A percentile compares a stretch with the other conserved stretches of the same genome.
Conservation (phyloP, 129 eudicot genomes). For the Centella asiatica region DNA sequence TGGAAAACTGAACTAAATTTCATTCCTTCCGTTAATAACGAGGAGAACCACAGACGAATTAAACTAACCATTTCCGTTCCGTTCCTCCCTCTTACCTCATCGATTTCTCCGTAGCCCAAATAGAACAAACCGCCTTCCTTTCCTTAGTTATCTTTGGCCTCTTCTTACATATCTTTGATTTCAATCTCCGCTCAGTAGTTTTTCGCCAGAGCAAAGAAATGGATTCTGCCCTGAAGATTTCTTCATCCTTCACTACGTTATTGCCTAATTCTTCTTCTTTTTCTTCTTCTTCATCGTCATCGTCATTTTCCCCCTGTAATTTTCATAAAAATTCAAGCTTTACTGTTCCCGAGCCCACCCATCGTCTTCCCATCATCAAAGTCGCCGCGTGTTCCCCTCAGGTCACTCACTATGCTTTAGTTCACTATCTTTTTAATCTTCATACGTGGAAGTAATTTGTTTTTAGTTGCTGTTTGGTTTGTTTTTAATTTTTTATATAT, state of each 20-base stretch:
- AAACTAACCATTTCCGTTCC: too few relatives aligned
- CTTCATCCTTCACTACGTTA: too few relatives aligned
- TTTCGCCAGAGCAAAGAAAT: conserved; percentile 4
- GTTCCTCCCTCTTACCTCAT: too few relatives aligned
- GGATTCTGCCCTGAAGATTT: conserved; percentile 25
- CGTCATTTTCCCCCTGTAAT: not conserved
- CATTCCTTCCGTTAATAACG: too few relatives aligned
- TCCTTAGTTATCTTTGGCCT: too few relatives aligned
- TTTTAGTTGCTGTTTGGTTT: not conserved
- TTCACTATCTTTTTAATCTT: too few relatives aligned
- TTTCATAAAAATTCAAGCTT: conserved; percentile 4
- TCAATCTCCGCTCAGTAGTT: not conserved
- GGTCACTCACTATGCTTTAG: not conserved
- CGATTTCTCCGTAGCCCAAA: too few relatives aligned
- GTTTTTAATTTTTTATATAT: too few relatives aligned
- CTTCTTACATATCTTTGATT: not conserved
- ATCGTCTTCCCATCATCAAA: conserved; percentile 5
- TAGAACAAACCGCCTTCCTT: too few relatives aligned
- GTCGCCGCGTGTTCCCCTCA: conserved; percentile 24
- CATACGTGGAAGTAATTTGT: too few relatives aligned
- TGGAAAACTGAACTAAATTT: too few relatives aligned
- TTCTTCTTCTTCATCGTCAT: conserved; percentile 10
- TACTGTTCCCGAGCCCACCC: not conserved
- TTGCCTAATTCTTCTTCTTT: conserved; percentile 12
- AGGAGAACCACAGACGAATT: too few relatives aligned